phyloP scores from a whole-genome alignment of 2,329 filamentous ascomycete species.

The Raffaelea arxii region DNA sequence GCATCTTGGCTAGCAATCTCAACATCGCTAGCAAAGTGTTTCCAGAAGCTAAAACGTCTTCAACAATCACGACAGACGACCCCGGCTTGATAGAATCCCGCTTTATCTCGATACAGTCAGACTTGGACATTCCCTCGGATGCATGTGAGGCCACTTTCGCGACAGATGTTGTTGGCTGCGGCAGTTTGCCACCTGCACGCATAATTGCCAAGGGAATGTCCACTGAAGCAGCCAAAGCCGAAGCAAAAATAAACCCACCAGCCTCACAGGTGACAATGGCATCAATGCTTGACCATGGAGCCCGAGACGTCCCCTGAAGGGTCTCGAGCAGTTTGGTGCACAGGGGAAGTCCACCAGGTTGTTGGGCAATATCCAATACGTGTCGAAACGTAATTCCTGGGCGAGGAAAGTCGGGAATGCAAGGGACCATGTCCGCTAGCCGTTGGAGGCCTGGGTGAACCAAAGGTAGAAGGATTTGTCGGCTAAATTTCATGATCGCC shows the following conservation, averaged over 20 bases:
- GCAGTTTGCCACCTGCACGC: conserved; percentile 48
- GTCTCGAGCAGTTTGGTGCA: conserved; percentile 39
- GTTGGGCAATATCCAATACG: conserved; percentile 44
- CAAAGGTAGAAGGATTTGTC: conserved; percentile 31
- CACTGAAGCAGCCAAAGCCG: conserved; percentile 33
- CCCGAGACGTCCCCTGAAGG: conserved; percentile 19
- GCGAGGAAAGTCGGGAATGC: conserved; percentile 39
- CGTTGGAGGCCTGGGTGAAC: conserved; percentile 33
- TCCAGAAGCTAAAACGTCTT: conserved; percentile 50
- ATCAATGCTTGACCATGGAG: conserved; percentile 32
- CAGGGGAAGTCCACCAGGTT: conserved; percentile 37
- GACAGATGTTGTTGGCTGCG: conserved; percentile 42
- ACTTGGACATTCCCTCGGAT: conserved; percentile 26
- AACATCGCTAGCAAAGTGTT: conserved; percentile 44
- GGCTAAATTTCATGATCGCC: conserved; percentile 28
- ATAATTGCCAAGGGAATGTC: conserved; percentile 37
- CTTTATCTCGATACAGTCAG: conserved; percentile 39
- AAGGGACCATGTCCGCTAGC: conserved; percentile 39
- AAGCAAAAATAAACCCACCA: conserved; percentile 46
- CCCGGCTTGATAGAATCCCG: conserved; percentile 27
- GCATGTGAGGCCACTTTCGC: conserved; percentile 27
- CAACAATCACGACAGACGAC: conserved; percentile 42
- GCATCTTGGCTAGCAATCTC: conserved; percentile 32
- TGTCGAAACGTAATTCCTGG: conserved; percentile 45
- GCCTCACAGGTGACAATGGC: conserved; percentile 43